Conservation (phyloP, 106 monocot genomes). For the Amphibolis antarctica region DNA sequence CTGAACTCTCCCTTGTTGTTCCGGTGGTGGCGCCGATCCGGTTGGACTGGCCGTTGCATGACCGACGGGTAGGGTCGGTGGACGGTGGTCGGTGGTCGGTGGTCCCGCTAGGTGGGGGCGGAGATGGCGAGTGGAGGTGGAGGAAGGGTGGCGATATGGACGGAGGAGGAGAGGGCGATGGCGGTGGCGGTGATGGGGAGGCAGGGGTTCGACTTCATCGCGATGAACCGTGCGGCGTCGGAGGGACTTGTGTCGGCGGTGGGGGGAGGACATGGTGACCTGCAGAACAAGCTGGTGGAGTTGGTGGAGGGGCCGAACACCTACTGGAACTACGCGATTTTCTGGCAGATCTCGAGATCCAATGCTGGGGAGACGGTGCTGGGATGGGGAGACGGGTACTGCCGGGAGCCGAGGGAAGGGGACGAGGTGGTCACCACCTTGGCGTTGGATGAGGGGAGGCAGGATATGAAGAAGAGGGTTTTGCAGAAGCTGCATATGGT, state of each 20-base stretch:
- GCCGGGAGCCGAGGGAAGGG: conserved; percentile 30
- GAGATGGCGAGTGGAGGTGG: conserved; percentile 1
- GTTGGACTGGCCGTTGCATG: no score
- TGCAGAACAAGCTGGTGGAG: conserved; percentile 62
- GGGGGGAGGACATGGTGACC: conserved; percentile 25
- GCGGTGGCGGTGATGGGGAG: conserved; percentile 39
- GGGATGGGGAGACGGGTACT: conserved; percentile 80
- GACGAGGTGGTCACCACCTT: conserved; percentile 9
- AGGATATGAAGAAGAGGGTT: conserved; percentile 45
- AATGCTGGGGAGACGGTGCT: conserved; percentile 40
- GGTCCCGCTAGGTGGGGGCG: conserved; percentile 6
- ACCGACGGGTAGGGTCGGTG: neutral
- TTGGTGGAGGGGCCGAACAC: conserved; percentile 29
- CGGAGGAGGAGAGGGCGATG: conserved; percentile 39
- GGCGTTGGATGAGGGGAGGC: neutral
- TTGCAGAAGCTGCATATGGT: conserved; percentile 46
- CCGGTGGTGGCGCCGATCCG: no score
- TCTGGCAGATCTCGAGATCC: conserved; percentile 74
- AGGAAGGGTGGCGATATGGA: conserved; percentile 20
- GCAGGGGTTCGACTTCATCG: conserved; percentile 47
- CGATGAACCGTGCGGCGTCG: conserved; percentile 13
- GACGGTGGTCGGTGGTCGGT: neutral
- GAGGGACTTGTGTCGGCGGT: conserved; percentile 27
- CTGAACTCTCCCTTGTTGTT: no score
- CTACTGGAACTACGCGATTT: conserved; percentile 61